Conservation (phyloP, 1,284 basidiomycete species). For the Malassezia globosa region DNA sequence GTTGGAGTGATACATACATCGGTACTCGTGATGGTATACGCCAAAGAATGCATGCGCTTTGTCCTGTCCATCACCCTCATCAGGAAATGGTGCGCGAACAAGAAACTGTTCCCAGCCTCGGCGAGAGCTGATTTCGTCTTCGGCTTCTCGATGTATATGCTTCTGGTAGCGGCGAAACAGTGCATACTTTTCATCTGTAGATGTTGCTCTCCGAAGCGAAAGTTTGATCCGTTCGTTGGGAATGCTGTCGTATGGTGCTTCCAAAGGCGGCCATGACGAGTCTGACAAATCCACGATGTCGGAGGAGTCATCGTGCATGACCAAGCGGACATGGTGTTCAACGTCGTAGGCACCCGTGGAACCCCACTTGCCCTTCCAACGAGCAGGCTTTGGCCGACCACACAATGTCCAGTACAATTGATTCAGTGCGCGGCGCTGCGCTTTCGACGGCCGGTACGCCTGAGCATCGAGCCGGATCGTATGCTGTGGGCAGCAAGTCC, state of each 20-base stretch:
- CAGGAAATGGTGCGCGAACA: slow-evolving; percentile 20
- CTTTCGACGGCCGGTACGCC: slow-evolving; percentile 15
- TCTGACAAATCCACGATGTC: no score
- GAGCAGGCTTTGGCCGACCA: slow-evolving; percentile 20
- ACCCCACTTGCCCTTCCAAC: slow-evolving; percentile 33
- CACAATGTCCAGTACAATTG: slow-evolving; percentile 25
- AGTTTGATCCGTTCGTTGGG: slow-evolving; percentile 4
- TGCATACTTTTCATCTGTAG: slow-evolving; percentile 34
- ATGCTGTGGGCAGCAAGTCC: slow-evolving; percentile 39
- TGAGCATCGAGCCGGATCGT: slow-evolving; percentile 27
- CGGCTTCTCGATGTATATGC: slow-evolving; percentile 21
- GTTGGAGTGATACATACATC: slow-evolving; percentile 17
- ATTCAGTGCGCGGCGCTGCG: slow-evolving; percentile 24
- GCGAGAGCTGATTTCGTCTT: slow-evolving; percentile 23
- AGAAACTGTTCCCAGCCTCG: slow-evolving; percentile 34
- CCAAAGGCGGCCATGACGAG: neutral
- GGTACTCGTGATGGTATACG: slow-evolving; percentile 41
- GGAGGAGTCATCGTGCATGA: slow-evolving; percentile 3
- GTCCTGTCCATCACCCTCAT: neutral
- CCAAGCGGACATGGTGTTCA: slow-evolving; percentile 11
- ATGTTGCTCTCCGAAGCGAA: neutral
- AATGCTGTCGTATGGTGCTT: neutral
- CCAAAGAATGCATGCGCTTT: slow-evolving; percentile 18
- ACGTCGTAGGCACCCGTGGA: slow-evolving; percentile 18
- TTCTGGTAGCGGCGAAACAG: slow-evolving; percentile 39